Evolutionary conservation across 2,329 filamentous ascomycete species (phyloP), one percentile per base, ranked within the genome.

Genomic region (Coniochaeta sp.): DNA sequence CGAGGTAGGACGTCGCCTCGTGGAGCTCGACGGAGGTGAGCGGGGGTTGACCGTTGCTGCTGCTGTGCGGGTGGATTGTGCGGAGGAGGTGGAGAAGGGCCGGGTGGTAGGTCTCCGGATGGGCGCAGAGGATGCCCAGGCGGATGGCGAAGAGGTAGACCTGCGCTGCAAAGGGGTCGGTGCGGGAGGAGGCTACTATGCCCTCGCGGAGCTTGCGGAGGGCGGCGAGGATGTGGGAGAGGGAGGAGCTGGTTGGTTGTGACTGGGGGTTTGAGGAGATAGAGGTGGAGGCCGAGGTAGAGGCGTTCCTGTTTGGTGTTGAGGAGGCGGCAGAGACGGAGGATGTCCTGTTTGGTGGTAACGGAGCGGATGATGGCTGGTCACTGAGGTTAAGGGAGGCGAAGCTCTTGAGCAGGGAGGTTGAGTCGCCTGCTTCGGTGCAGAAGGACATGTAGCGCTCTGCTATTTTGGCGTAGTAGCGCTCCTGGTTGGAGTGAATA

Each of bases 181-280:
- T 74, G 18, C 91, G 83, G 50, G 83, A 82, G 8, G 87, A 85
- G 12, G 89, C 89, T 3, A 95, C 82, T 47, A 97, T 85, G 22
- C 86, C 91, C 72, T 99, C 94, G 52, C 94, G 84, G 28, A 99
- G 81, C 67, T 96, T 97, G 56, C 94, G 85, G 64, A 97, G 85
- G 3, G 92, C 89, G 61, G 88, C 81, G 51, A 96, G 77, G 50
- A 97, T 83, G 18, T 81, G 82, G 2, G 85, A 79, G 27, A 96
- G 78, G 57, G 87, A 83, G 58, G 82, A 79, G 12, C 79, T 77
- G 52, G 78, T 73, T 58, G 58, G 67, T 52, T 58, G 38, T 53
- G 60, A n/a, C 12, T 12, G 3, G 38, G 10, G 38, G 38, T 4
- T 22, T 51, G 58, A 26, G 52, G 55, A 12, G 61, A 57, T 40